Evolutionary conservation across 2,329 filamentous ascomycete species (phyloP).

Genomic region (Pestalotiopsis sp.): DNA sequence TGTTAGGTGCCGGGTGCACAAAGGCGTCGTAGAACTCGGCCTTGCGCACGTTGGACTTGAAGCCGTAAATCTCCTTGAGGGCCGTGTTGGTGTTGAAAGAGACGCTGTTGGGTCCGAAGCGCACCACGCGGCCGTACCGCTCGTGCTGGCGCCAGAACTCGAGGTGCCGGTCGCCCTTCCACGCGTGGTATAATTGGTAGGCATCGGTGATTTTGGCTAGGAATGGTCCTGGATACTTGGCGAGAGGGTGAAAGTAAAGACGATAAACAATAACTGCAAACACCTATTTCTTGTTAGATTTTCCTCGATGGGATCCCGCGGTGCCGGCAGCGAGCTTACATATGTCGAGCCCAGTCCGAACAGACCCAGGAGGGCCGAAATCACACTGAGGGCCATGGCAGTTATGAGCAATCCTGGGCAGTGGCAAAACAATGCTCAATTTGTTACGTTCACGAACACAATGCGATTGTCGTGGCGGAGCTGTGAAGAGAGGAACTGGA

Average conservation of each 20-base stretch:
- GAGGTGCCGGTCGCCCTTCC: slow-evolving; percentile 74
- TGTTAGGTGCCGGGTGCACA: slow-evolving; percentile 71
- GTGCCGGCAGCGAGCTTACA: background rate
- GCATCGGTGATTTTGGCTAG: slow-evolving; percentile 66
- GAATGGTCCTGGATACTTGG: slow-evolving; percentile 67
- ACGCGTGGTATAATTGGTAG: slow-evolving; percentile 73
- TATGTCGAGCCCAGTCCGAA: background rate
- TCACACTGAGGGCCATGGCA: background rate
- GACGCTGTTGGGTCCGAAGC: slow-evolving; percentile 77
- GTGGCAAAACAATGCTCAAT: background rate
- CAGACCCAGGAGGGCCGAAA: background rate
- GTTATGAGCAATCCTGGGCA: background rate
- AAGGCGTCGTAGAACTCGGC: slow-evolving; percentile 76
- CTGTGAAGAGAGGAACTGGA: background rate
- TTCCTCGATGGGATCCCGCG: background rate
- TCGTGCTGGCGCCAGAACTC: slow-evolving; percentile 73
- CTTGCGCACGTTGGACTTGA: slow-evolving; percentile 66
- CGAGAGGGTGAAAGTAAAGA: slow-evolving; percentile 65
- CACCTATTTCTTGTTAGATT: slow-evolving; percentile 17
- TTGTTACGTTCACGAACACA: background rate
- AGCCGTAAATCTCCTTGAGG: slow-evolving; percentile 68
- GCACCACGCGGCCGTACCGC: slow-evolving; percentile 73
- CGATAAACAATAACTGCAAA: slow-evolving; percentile 54
- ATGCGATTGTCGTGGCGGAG: background rate
- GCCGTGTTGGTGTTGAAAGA: slow-evolving; percentile 76